These are phyloP conservation scores for Hericium coralloides DNA, from an alignment of 768 basidiomycete species.

Conservation along the genomic window DNA sequence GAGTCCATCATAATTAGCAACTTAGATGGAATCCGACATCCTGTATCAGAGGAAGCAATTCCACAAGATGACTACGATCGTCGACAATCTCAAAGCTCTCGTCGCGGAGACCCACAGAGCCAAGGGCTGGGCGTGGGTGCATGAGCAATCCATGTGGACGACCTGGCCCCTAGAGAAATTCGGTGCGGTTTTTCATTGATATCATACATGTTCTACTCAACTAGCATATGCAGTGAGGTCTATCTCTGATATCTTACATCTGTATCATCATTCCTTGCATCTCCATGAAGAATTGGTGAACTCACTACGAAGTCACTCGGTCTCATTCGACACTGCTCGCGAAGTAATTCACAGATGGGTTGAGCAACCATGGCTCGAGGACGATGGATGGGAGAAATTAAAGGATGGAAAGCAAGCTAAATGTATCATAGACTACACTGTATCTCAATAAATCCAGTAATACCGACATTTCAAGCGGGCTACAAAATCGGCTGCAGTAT, in stretches of 20 bases:
- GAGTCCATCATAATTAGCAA: constrained; percentile 20
- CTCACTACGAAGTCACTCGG: constrained; percentile 51
- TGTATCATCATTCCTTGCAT: constrained; percentile 59
- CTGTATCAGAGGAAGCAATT: constrained; percentile 62
- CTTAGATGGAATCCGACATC: not conserved
- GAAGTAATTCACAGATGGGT: constrained; percentile 57
- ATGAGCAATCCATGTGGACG: constrained; percentile 66
- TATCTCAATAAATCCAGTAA: not conserved
- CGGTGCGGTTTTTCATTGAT: constrained; percentile 32
- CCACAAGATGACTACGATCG: constrained; percentile 47
- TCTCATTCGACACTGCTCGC: constrained; percentile 63
- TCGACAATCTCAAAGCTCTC: constrained; percentile 58
- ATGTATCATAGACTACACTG: not conserved
- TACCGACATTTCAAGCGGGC: too few relatives aligned
- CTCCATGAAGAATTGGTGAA: constrained; percentile 48
- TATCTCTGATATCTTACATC: constrained; percentile 44
- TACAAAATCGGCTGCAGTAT: not conserved
- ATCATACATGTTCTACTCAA: not conserved
- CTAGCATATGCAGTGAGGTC: constrained; percentile 40
- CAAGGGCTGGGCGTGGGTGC: constrained; percentile 67
- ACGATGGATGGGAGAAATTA: constrained; percentile 73
- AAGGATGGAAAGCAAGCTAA: constrained; percentile 43
- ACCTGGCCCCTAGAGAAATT: constrained; percentile 81
- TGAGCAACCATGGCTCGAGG: constrained; percentile 58
- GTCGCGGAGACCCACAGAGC: constrained; percentile 60